A percentile compares a stretch with the other conserved stretches of the same genome.
phyloP scores from a whole-genome alignment of 1,284 basidiomycete species.

The Leccinum griseonigrum region DNA sequence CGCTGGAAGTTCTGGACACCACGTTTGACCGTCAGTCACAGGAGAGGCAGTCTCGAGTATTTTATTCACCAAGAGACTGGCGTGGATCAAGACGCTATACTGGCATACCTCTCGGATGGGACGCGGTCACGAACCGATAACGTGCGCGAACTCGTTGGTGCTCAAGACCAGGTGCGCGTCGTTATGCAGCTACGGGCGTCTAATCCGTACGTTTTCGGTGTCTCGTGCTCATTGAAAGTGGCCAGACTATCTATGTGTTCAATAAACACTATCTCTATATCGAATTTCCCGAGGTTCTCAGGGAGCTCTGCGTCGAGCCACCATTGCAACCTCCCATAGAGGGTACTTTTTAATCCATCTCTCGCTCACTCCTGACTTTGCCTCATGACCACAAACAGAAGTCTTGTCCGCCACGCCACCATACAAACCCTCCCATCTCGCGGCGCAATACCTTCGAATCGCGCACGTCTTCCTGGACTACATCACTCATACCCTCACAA shows the following conservation, averaged over 20 bases:
- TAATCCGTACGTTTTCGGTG: background rate
- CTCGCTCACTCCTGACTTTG: background rate
- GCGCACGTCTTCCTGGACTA: constrained; percentile 63
- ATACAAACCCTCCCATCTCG: constrained; percentile 62
- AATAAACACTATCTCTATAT: constrained; percentile 74
- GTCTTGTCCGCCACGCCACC: constrained; percentile 66
- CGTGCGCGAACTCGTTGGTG: constrained; percentile 67
- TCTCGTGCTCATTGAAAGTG: constrained; percentile 4
- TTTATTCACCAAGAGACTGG: constrained; percentile 69
- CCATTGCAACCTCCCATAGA: constrained; percentile 64
- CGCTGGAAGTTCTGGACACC: constrained; percentile 1
- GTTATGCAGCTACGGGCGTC: background rate
- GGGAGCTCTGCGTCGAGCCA: constrained; percentile 55
- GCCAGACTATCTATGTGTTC: constrained; percentile 76
- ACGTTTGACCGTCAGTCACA: constrained; percentile 29
- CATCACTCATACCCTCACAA: constrained; percentile 46
- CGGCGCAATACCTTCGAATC: constrained; percentile 58
- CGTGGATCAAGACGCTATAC: constrained; percentile 60
- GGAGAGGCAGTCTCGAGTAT: constrained; percentile 58
- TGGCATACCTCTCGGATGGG: constrained; percentile 77
- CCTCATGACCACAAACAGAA: constrained; percentile 40
- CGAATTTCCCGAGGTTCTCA: constrained; percentile 60
- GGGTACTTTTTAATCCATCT: constrained; percentile 38
- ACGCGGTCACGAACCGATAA: constrained; percentile 64
- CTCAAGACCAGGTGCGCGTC: constrained; percentile 60